Evolutionary conservation across 495 filamentous ascomycete genomes (phyloP).

Genomic region (Penicillium fimorum): DNA sequence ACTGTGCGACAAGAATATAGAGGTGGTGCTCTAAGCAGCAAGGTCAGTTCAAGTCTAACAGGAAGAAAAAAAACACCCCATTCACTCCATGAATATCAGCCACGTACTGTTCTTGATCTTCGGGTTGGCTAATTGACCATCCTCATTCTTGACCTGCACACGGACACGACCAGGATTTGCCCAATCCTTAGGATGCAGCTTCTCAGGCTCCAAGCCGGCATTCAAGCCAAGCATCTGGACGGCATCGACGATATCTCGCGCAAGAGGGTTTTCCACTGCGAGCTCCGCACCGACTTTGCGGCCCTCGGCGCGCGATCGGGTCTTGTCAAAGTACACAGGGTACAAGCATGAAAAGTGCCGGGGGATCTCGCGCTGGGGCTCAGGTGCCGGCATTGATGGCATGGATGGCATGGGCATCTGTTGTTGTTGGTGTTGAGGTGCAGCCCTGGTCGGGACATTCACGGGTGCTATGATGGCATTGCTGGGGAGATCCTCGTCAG

Average conservation of each 20-base stretch:
- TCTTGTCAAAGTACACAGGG: slow-evolving; percentile 87
- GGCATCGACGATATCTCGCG: slow-evolving; percentile 84
- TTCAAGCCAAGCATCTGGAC: slow-evolving; percentile 69
- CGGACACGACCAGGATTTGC: slow-evolving; percentile 90
- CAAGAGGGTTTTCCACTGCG: slow-evolving; percentile 83
- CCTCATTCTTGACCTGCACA: slow-evolving; percentile 64
- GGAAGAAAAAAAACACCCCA: background rate
- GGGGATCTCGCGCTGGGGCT: slow-evolving; percentile 55
- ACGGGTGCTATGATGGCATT: slow-evolving; percentile 42
- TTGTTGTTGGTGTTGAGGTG: slow-evolving; percentile 10
- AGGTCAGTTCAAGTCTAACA: background rate
- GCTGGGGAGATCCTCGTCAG: slow-evolving; percentile 38
- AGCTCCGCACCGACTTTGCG: slow-evolving; percentile 68
- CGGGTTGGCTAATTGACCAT: slow-evolving; percentile 44
- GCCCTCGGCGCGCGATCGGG: slow-evolving; percentile 71
- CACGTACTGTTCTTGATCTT: slow-evolving; percentile 74
- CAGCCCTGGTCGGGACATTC: slow-evolving; percentile 26
- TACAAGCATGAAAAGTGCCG: slow-evolving; percentile 86
- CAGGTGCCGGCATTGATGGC: slow-evolving; percentile 26
- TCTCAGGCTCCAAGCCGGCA: slow-evolving; percentile 84
- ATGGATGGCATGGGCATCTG: slow-evolving; percentile 41
- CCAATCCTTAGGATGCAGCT: slow-evolving; percentile 95
- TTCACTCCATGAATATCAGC: background rate
- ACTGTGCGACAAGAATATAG: slow-evolving; percentile 69
- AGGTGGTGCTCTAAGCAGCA: slow-evolving; percentile 71